Evolutionary conservation across 2,329 filamentous ascomycete species (phyloP), one percentile per base, ranked within the genome.

Genomic region (Colletotrichum echinochloae): DNA sequence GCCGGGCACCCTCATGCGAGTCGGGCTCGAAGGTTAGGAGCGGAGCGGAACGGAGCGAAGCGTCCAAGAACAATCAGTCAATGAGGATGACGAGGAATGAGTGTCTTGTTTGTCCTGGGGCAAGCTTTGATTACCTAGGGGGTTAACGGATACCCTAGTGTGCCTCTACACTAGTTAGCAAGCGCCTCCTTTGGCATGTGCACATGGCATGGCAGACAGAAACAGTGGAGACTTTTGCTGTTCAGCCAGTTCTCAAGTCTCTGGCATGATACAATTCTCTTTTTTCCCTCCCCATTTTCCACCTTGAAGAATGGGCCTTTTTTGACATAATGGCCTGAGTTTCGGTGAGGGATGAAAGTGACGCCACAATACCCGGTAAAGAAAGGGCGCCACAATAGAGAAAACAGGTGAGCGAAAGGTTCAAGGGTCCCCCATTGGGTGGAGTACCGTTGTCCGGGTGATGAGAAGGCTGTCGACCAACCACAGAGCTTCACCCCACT

Each of bases 361-460:
- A 16, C 35, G 6, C 37, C 37, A 39, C 14, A 39, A 39, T 2
- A 41, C 16, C 9, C 35, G 14, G 35, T 2, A 37, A 37, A 4
- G n/a, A n/a, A n/a, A n/a, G n/a, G n/a, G n/a, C n/a, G n/a, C n/a
- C n/a, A n/a, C n/a, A n/a, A n/a, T n/a, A n/a, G n/a, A n/a, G n/a
- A 49, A 60, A 4, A 60, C 20, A 14, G 23, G 18, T 37, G 20
- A 48, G 67, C 64, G 23, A 28, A 14, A 20, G 39, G 51, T 16
- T 12, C 26, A 37, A 35, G 26, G 28, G 18, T 8, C 30, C 30
- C 4, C 18, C 12, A n/a, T 55, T 55, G 48, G 33, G 23, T n/a
- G n/a, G n/a, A n/a, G n/a, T n/a, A 11, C n/a, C 1, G 68, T 71
- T 71, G 65, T 30, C 66, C 3, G 5, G 60, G 66, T 26, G 49